Base-by-base conservation (phyloP, 805 yeast genomes). In the Ascoidea tarda region DNA sequence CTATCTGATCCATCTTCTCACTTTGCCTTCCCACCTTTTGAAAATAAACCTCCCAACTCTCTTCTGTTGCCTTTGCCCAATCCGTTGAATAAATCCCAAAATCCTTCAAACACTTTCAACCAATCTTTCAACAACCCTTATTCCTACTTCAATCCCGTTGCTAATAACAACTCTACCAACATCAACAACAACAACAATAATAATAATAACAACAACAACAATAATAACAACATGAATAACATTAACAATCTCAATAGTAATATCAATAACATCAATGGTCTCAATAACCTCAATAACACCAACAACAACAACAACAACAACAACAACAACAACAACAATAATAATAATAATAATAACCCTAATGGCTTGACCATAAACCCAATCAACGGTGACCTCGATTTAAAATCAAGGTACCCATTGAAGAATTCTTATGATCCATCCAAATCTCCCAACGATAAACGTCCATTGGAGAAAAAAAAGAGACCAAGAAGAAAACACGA, bases 401-500 rank as follows among this genome's bases (percentile, higher is more conserved):
- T 38, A 8, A 38, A 38, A 38, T 38, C 14, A 8, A 38, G 14
- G 4, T 38, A 10, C 44, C 8, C 8, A 38, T 38, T 38, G 28
- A 21, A 21, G 28, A 21, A 21, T 21, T 21, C 28, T 21, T 21
- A 21, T 21, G 28, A 21, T 21, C 28, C 3, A 21, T 21, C 28
- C 28, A 21, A 21, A 21, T 31, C 12, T 33, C 8, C 49, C 49
- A 38, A 5, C n/a, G 6, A 14, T 33, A 45, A 32, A 8, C 33
- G 14, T 6, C n/a, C 50, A 33, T 16, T n/a, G 10, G 58, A 55
- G 52, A 61, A 61, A 53, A 62, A 60, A 59, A 73, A 73, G 58
- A 69, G 84, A 49, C 78, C 77, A 16, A 68, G 84, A 54, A 68
- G 82, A 50, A 74, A 72, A 53, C 77, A 74, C 50, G 72, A 74